These are phyloP conservation scores for Cercospora beticola DNA, from an alignment of 2,329 filamentous ascomycete genomes.

Conservation along the genomic window DNA sequence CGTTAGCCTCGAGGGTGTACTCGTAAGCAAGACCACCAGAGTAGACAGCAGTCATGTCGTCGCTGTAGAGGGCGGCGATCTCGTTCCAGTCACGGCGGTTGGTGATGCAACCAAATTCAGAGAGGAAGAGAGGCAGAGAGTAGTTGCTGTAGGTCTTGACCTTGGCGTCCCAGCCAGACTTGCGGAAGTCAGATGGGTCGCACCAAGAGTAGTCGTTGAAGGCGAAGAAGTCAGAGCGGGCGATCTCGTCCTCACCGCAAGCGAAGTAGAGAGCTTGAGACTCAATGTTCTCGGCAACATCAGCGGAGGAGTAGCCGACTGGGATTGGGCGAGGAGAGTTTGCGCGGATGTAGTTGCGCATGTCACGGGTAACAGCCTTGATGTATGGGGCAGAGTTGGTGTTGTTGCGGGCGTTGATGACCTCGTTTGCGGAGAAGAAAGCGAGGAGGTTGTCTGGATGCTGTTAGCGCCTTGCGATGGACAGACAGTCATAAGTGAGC, in stretches of 20 bases:
- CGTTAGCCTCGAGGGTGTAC: conserved; percentile 76
- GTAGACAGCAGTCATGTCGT: conserved; percentile 83
- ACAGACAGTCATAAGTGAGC: conserved; percentile 46
- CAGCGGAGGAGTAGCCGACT: conserved; percentile 82
- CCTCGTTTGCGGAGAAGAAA: conserved; percentile 79
- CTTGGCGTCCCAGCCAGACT: conserved; percentile 81
- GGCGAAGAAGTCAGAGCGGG: conserved; percentile 80
- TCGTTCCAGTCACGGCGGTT: conserved; percentile 81
- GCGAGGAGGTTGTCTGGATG: conserved; percentile 70
- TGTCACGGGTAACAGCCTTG: conserved; percentile 72
- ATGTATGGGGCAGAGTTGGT: conserved; percentile 67
- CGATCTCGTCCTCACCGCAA: conserved; percentile 75
- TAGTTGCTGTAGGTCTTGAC: conserved; percentile 84
- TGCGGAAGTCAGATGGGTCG: conserved; percentile 64
- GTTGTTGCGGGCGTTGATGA: conserved; percentile 63
- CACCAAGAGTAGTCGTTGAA: conserved; percentile 91
- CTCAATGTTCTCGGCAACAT: conserved; percentile 79
- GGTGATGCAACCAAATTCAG: conserved; percentile 86
- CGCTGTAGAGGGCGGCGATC: conserved; percentile 73
- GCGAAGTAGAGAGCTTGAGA: conserved; percentile 90
- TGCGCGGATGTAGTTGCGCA: conserved; percentile 77
- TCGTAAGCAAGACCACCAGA: conserved; percentile 95
- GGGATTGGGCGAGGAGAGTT: conserved; percentile 67
- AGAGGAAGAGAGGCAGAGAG: conserved; percentile 86
- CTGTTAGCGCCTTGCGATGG: neutral